Evolutionary conservation across 441 rosid species (phyloP).

Genomic region (Pelargonium myrrhifolium): DNA sequence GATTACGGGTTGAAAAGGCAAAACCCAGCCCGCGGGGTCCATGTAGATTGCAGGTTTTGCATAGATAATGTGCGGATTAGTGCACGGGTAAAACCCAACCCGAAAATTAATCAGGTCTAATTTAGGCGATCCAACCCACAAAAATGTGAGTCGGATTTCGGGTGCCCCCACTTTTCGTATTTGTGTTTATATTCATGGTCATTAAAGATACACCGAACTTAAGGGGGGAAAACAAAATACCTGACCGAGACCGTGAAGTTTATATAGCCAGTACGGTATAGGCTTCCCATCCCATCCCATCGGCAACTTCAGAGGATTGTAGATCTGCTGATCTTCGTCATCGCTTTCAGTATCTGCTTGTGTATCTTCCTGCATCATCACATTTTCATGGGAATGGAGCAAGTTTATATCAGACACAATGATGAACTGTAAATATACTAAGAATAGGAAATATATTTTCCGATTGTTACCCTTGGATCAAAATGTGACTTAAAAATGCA

Average conservation of each 20-base stretch:
- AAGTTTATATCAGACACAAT: slow-evolving; percentile 9
- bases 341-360: slow-evolving; percentile 93
- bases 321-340: slow-evolving; percentile 89
- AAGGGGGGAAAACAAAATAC: slow-evolving; percentile 28
- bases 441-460: background rate
- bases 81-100: no score
- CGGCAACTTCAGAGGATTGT: slow-evolving; percentile 90
- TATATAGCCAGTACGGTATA: slow-evolving; percentile 97
- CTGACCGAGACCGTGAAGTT: slow-evolving; percentile 99
- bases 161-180: background rate
- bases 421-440: background rate
- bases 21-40: no score
- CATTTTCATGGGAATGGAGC: slow-evolving; percentile 11
- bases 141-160: no score
- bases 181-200: background rate
- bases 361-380: slow-evolving; percentile 71
- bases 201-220: background rate
- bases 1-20: no score
- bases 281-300: slow-evolving; percentile 99
- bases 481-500: background rate
- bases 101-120: no score
- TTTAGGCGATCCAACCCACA: background rate
- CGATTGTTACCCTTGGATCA: background rate
- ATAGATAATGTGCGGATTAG: no score
- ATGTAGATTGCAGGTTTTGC: no score